Base-by-base conservation (phyloP, 495 filamentous ascomycete genomes). In the Mytilinidion resinicola region DNA sequence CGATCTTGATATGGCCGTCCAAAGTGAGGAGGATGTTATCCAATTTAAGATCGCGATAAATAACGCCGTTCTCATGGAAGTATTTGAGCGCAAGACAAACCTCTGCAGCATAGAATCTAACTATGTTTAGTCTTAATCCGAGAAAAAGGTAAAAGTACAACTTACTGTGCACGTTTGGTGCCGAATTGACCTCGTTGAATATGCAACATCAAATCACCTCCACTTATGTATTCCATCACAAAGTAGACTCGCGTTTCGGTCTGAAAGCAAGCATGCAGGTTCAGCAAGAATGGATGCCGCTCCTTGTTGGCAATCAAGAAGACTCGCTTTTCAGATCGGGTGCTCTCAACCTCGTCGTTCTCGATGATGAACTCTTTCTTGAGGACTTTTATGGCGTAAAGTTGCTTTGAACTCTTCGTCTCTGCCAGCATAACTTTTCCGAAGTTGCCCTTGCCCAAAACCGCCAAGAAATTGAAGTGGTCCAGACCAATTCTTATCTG, bases 281-380 rank as follows among this genome's bases (percentile, higher is more conserved):
- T 97, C 38, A 95, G 82, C 59, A 99, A 76, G 82, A 99, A 99
- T 0, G 93, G 93, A 70, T 99, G 93, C 3, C 90, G 87, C 67
- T 97, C 93, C 72, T 96, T 95, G 75, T 99, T 99, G 17, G 93
- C 93, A 70, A 99, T 85, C 65, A 99, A 73, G 74, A 97, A 92
- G 35, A 99, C 93, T 58, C 95, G 81, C 79, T 97, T 97, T 76
- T 99, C 93, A 5, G 95, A 97, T 67, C 91, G 85, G 38, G 88
- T 95, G 75, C 95, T 97, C 72, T 99, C 93, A n/a, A 99, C 93
- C 73, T 99, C 93, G 72, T 99, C 93, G 63, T 99, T 96, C 71
- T 99, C 93, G 57, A 99, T 99, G 69, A 99, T 99, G 72, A 99
- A 99, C 65, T 99, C 93, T 78, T 99, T 99, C 81, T 99, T 99